Evolutionary conservation across 2,329 filamentous ascomycete species (phyloP).

Genomic region (Xenoacremonium recifei): DNA sequence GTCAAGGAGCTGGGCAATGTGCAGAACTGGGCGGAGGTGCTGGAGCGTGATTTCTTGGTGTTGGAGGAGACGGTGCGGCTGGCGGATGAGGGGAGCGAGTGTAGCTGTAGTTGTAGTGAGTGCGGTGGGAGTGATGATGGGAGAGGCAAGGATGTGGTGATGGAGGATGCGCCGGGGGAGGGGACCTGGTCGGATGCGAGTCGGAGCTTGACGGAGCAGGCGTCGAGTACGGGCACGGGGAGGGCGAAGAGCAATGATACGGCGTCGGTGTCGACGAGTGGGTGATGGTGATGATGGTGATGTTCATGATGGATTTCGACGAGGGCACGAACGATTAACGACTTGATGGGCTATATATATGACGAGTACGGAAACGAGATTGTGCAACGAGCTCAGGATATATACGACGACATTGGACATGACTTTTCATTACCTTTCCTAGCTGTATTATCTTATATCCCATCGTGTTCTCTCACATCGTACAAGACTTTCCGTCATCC

Average conservation of each 20-base stretch:
- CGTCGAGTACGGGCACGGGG: constrained; percentile 34
- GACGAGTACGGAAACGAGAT: too few relatives aligned
- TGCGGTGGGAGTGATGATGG: constrained; percentile 26
- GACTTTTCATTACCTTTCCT: too few relatives aligned
- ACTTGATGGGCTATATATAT: too few relatives aligned
- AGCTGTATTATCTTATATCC: too few relatives aligned
- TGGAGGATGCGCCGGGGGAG: constrained; percentile 21
- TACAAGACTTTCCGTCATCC: too few relatives aligned
- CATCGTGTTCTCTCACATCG: too few relatives aligned
- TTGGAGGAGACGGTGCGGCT: constrained; percentile 64
- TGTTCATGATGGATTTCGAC: too few relatives aligned
- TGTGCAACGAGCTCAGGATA: too few relatives aligned
- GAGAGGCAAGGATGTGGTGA: constrained; percentile 15
- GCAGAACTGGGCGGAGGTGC: constrained; percentile 84
- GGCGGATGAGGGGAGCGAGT: constrained; percentile 38
- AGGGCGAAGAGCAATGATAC: constrained; percentile 37
- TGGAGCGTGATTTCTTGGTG: constrained; percentile 66
- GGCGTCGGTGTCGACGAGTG: constrained; percentile 35
- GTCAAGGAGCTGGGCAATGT: constrained; percentile 79
- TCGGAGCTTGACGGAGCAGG: constrained; percentile 35
- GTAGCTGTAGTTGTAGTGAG: constrained; percentile 39
- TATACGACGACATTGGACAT: too few relatives aligned
- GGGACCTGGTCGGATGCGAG: constrained; percentile 36
- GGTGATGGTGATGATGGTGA: too few relatives aligned
- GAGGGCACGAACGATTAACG: too few relatives aligned